Evolutionary conservation across 352 stramenopile species (phyloP), one percentile per base, ranked within the genome.

Genomic region (Halophytophthora polymorphica): DNA sequence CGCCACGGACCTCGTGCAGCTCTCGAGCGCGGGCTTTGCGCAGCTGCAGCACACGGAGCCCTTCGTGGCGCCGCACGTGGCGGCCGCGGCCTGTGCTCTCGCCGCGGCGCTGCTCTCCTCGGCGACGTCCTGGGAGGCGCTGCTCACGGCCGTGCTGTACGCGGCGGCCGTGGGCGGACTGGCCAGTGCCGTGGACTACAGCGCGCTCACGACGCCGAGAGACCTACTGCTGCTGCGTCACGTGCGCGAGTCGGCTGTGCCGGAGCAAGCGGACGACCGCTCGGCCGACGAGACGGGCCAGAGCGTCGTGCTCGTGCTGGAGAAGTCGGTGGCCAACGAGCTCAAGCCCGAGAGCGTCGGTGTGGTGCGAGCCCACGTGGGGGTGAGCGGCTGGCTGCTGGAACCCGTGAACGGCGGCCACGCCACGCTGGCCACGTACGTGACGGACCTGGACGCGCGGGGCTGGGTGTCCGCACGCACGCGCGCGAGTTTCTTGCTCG

Each of bases 241-340:
- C 53, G 71, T 88, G 15, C 78, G 81, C 6, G 77, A 90, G 48
- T 80, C 77, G 8, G 73, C 74, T 40, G 61, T 65, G 37, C 38
- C 64, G 4, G 55, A 73, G 15, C 63, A 57, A 6, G 44, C 53
- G 21, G 58, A 57, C 12, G 63, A 69, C 44, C 67, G 76, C 34
- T 65, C 64, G 1, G 54, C 67, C 22, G 72, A 70, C 13, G 71
- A 92, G 41, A 71, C 69, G 48, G 65, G 71, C 0, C 75, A 83
- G 48, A 82, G 77, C 6, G 69, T 90, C 14, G 77, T 85, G 36
- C 65, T 83, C 41, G 86, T 93, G 38, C 53, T 90, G 17, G 83
- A 93, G 47, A 93, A 90, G 48, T 93, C 79, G 17, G 78, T 93
- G 15, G 64, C 65, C 13, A 93, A 80, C 46, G 83, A 90, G 40